Evolutionary conservation across 2,329 filamentous ascomycete genomes (phyloP).

Genomic region (Hymenoscyphus repandus): DNA sequence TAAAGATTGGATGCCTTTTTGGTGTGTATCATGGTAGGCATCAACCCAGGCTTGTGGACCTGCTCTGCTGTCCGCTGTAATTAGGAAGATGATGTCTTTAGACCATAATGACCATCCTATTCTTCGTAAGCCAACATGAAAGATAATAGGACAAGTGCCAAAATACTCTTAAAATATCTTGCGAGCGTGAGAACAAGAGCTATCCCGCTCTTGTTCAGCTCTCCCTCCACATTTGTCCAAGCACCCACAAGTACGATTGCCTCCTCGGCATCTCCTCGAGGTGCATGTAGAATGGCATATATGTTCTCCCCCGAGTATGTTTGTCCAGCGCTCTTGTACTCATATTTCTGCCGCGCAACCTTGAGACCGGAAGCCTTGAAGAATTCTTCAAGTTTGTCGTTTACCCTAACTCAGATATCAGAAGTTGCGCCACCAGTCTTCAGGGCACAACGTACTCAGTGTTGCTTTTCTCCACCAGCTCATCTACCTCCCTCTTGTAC

Average conservation of each 20-base stretch:
- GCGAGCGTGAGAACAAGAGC: constrained; percentile 80
- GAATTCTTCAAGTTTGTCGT: constrained; percentile 68
- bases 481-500: constrained; percentile 77
- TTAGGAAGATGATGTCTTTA: constrained; percentile 92
- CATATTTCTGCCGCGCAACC: constrained; percentile 81
- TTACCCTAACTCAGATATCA: constrained; percentile 44
- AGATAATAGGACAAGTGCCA: constrained; percentile 14
- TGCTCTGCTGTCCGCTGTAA: constrained; percentile 82
- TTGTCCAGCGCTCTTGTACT: constrained; percentile 73
- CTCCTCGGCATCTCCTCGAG: constrained; percentile 92
- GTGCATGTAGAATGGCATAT: constrained; percentile 89
- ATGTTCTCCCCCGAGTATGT: constrained; percentile 78
- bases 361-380: constrained; percentile 78
- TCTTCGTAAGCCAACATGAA: constrained; percentile 8
- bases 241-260: constrained; percentile 89
- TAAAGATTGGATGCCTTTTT: constrained; percentile 65
- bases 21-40: constrained; percentile 89
- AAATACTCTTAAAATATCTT: constrained; percentile 83
- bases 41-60: constrained; percentile 97
- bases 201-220: constrained; percentile 81
- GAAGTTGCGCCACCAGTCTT: background rate
- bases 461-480: constrained; percentile 49
- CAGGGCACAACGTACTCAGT: constrained; percentile 39
- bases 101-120: constrained; percentile 94
- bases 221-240: constrained; percentile 75